These are phyloP conservation scores for Kwoniella shandongensis DNA, from an alignment of 768 basidiomycete species.

Conservation along the genomic window DNA sequence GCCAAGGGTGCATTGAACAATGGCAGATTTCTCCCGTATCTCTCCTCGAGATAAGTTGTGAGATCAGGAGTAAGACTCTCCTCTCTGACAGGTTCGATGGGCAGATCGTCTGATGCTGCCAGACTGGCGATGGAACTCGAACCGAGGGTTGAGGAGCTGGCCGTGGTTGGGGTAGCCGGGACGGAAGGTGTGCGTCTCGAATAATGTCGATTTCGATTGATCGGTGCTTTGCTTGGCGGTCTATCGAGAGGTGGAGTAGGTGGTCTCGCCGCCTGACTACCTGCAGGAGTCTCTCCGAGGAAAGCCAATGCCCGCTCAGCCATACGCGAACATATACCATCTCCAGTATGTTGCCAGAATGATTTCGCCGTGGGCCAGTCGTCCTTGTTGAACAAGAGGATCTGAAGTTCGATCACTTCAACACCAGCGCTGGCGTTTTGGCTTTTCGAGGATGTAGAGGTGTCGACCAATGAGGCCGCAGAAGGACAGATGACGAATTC, in stretches of 20 bases:
- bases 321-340: conserved; percentile 82
- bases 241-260: conserved; percentile 10
- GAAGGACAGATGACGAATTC: conserved; percentile 66
- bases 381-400: conserved; percentile 71
- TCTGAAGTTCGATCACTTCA: conserved; percentile 67
- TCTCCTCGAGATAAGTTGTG: conserved; percentile 79
- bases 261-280: conserved; percentile 11
- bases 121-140: conserved; percentile 54
- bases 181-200: conserved; percentile 25
- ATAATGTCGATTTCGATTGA: conserved; percentile 52
- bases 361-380: conserved; percentile 70
- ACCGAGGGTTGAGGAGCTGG: background rate
- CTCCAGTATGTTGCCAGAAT: conserved; percentile 95
- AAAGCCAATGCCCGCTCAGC: conserved; percentile 79
- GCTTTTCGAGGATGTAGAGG: conserved; percentile 16
- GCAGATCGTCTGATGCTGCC: conserved; percentile 56
- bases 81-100: conserved; percentile 39
- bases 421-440: conserved; percentile 14
- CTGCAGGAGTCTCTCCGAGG: conserved; percentile 59
- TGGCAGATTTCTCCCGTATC: conserved; percentile 88
- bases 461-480: conserved; percentile 26
- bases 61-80: conserved; percentile 68
- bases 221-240: conserved; percentile 28
- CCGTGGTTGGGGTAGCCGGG: conserved; percentile 55
- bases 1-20: conserved; percentile 69